Percentiles rank a stretch among this genome's conserved stretches.
Evolutionary conservation across 331 rosid genomes (phyloP).

Genomic region (Quercus lobata): DNA sequence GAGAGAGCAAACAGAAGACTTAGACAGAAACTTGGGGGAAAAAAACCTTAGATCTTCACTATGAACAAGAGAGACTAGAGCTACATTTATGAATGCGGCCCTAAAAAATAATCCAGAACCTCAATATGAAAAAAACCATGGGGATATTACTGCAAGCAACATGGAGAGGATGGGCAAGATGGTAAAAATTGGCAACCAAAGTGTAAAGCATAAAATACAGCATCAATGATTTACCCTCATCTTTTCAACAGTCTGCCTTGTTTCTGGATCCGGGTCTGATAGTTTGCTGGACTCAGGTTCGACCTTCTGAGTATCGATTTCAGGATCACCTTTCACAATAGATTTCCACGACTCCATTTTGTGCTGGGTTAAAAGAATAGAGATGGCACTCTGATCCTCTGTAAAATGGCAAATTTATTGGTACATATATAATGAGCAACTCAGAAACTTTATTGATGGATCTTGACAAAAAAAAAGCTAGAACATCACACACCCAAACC

Average conservation of each 20-base stretch:
- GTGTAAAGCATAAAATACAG: background rate
- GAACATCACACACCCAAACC: background rate
- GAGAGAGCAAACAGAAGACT: background rate
- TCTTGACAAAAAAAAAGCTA: background rate
- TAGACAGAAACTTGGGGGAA: background rate
- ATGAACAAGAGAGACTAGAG: background rate
- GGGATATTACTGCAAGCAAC: too few relatives aligned
- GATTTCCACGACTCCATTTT: slow-evolving; percentile 97
- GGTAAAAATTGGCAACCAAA: background rate
- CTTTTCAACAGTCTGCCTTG: slow-evolving; percentile 82
- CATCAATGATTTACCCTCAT: slow-evolving; percentile 65
- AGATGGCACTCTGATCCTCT: slow-evolving; percentile 84
- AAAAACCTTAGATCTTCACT: too few relatives aligned
- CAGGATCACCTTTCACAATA: slow-evolving; percentile 91
- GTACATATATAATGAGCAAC: background rate
- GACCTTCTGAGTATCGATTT: slow-evolving; percentile 85
- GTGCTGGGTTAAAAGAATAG: slow-evolving; percentile 87
- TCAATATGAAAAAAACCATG: background rate
- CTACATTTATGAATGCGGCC: background rate
- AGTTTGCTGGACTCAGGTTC: slow-evolving; percentile 92
- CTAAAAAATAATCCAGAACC: background rate
- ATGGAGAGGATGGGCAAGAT: background rate
- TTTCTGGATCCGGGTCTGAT: slow-evolving; percentile 82
- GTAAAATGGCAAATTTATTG: slow-evolving; percentile 22
- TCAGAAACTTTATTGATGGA: background rate